Conservation (phyloP, 108 stramenopile species). For the Skeletonema marinoi region DNA sequence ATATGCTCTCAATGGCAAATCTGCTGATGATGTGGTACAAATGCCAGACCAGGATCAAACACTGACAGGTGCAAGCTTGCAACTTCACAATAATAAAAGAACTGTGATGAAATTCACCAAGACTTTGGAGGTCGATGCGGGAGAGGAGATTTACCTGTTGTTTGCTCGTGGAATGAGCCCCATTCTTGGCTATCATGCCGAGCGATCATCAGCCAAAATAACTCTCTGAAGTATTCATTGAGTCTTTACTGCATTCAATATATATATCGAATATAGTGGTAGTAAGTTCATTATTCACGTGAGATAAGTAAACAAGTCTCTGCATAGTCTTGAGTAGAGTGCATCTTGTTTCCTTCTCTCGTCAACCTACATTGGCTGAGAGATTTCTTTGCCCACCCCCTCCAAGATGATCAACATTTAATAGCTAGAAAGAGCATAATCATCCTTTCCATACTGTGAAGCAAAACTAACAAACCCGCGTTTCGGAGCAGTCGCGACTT, state of each 20-base stretch:
- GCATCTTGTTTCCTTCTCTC: neutral
- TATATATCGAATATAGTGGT: neutral
- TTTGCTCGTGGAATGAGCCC: neutral
- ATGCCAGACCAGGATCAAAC: neutral
- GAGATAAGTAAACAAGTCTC: neutral
- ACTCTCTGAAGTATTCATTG: neutral
- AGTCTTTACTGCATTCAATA: too few relatives aligned
- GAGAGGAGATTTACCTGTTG: neutral
- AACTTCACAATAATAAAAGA: neutral
- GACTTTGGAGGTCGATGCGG: neutral
- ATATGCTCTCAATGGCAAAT: constrained; percentile 1
- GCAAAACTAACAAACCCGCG: constrained; percentile 34
- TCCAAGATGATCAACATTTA: neutral
- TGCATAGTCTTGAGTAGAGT: neutral
- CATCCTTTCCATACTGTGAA: constrained; percentile 34
- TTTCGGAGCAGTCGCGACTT: constrained; percentile 5
- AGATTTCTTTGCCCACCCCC: neutral
- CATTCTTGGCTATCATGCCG: neutral
- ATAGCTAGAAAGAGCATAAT: constrained; percentile 27
- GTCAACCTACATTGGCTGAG: neutral
- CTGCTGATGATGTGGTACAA: neutral
- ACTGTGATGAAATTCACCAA: constrained; percentile 3
- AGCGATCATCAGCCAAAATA: neutral
- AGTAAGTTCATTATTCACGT: neutral
- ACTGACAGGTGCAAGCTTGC: neutral